These are phyloP conservation scores for Avena sativa DNA, from an alignment of 176 grass and related monocot genomes.

Conservation along the genomic window DNA sequence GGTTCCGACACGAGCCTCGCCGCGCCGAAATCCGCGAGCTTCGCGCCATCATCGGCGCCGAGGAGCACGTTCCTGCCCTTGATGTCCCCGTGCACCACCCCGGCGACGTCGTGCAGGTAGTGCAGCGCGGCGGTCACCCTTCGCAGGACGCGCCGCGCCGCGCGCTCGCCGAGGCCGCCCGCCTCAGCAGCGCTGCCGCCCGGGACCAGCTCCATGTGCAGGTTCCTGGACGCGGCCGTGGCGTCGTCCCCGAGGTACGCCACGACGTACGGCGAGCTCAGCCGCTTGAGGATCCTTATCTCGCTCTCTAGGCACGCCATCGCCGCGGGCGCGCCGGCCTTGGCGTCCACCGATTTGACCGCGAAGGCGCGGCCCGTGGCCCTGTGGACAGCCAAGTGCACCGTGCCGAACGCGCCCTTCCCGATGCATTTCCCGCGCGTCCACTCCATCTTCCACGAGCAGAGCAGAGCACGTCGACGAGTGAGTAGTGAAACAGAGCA, in stretches of 20 bases:
- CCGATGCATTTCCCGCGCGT: conserved; percentile 76
- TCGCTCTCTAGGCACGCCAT: conserved; percentile 74
- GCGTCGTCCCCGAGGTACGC: conserved; percentile 70
- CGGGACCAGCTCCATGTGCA: conserved; percentile 81
- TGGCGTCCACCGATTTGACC: conserved; percentile 73
- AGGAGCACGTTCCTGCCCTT: conserved; percentile 84
- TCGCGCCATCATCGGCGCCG: conserved; percentile 44
- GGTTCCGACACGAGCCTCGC: conserved; percentile 51
- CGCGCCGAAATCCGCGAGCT: conserved; percentile 81
- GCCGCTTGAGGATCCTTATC: conserved; percentile 66
- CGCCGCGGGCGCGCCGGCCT: conserved; percentile 36
- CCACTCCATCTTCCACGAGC: conserved; percentile 45
- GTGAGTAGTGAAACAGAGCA: neutral
- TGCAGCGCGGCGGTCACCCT: conserved; percentile 62
- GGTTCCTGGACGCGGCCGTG: conserved; percentile 47
- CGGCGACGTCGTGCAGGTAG: conserved; percentile 72
- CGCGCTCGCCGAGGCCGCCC: conserved; percentile 50
- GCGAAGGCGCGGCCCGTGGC: conserved; percentile 62
- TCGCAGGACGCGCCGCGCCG: conserved; percentile 47
- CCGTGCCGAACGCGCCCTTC: conserved; percentile 70
- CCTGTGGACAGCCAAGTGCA: conserved; percentile 65
- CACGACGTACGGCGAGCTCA: conserved; percentile 81
- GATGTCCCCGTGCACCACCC: conserved; percentile 89
- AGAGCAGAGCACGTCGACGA: conserved; percentile 25
- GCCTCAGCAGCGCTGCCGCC: conserved; percentile 65